Conservation (phyloP, 2,329 filamentous ascomycete genomes). For the Mariannaea sp. region DNA sequence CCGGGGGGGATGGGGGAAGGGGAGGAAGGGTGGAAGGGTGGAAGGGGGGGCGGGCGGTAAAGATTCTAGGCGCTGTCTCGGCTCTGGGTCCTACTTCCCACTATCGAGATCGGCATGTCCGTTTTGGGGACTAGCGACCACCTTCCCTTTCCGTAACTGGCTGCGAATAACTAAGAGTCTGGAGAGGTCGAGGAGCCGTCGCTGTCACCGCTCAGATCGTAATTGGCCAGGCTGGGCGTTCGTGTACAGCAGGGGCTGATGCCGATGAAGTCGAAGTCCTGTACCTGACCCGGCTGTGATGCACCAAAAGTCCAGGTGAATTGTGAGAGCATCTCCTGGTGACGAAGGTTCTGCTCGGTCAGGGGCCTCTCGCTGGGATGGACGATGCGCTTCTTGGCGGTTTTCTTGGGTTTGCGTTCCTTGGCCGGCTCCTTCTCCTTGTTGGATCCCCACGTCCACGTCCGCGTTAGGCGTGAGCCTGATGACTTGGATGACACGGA, state of each 20-base stretch:
- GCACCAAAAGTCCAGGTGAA: slow-evolving; percentile 55
- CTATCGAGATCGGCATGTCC: slow-evolving; percentile 5
- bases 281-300: slow-evolving; percentile 41
- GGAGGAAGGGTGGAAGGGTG: too few species aligned
- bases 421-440: slow-evolving; percentile 38
- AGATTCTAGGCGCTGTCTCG: slow-evolving; percentile 8
- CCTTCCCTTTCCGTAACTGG: slow-evolving; percentile 10
- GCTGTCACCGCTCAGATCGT: slow-evolving; percentile 32
- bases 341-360: slow-evolving; percentile 51
- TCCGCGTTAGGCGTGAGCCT: slow-evolving; percentile 36
- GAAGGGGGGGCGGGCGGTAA: too few species aligned
- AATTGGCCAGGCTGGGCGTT: slow-evolving; percentile 43
- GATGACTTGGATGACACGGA: slow-evolving; percentile 41
- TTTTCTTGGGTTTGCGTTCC: slow-evolving; percentile 40
- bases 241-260: slow-evolving; percentile 54
- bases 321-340: slow-evolving; percentile 53
- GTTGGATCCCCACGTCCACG: slow-evolving; percentile 41
- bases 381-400: slow-evolving; percentile 33
- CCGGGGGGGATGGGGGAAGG: too few species aligned
- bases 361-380: slow-evolving; percentile 54
- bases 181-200: slow-evolving; percentile 28
- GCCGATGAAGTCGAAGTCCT: slow-evolving; percentile 42
- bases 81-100: slow-evolving; percentile 4
- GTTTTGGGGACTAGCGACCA: not conserved
- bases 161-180: slow-evolving; percentile 17